Base-by-base conservation (phyloP, 106 monocot genomes). In the Amphibolis antarctica region DNA sequence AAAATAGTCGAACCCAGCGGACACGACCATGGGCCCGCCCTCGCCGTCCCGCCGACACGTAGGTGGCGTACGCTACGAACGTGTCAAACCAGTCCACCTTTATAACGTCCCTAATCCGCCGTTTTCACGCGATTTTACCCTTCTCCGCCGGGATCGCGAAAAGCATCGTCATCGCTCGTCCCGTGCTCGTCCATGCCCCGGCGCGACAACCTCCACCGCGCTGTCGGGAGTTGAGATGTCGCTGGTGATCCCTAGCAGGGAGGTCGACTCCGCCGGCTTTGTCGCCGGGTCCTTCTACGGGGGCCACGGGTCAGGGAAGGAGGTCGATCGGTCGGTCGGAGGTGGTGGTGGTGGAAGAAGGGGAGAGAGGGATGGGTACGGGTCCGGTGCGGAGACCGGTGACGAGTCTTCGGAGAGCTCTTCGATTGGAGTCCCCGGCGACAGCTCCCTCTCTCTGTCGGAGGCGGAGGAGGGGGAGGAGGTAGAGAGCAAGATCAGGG, bases 381-480 rank as follows among this genome's bases (percentile, higher is more conserved):
- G 9, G 9, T 24, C 10, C 14, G 44, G 44, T 15, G 46, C 56
- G 26, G 24, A 45, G 27, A 18, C 26, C 18, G 24, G 18, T 44
- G 45, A 24, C 24, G 44, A 13, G 12, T 27, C 63, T 10, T 68
- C 68, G 23, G 45, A 55, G 45, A 68, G 57, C n/a, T 68, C 68
- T 18, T 68, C 68, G 1, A 58, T 58, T 43, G 58, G 45, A 46
- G 28, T 19, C 25, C 29, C 30, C 20, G 54, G 36, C 4, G 36
- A 36, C 4, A 36, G 36, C 36, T 36, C 36, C 36, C 36, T 36
- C 4, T 36, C 36, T 36, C 7, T 36, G 36, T 36, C 36, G 36
- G 36, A 36, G 10, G 62, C 14, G 9, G 43, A 44, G 17, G 63
- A 68, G 18, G 78, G 76, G 20, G 83, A 73, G 53, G 76, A 81